These are phyloP conservation scores for Kodamaea neixiangensis DNA, from an alignment of 805 yeast genomes.

Conservation along the genomic window DNA sequence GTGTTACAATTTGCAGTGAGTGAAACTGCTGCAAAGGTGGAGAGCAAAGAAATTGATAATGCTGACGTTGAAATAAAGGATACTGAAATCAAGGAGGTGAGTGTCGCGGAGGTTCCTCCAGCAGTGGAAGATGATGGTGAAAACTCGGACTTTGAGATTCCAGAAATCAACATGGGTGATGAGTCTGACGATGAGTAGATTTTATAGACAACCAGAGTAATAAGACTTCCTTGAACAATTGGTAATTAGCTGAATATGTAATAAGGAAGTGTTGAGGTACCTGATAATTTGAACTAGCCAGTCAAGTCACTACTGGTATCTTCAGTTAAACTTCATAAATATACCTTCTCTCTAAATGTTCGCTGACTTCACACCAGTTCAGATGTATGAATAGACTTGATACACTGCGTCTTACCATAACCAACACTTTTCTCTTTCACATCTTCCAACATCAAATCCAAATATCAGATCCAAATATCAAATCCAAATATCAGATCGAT, in stretches of 20 bases:
- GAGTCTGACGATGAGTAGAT: conserved; percentile 42
- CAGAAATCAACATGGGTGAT: conserved; percentile 44
- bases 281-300: too few species aligned
- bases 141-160: conserved; percentile 54
- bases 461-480: too few species aligned
- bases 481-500: not conserved
- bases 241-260: too few species aligned
- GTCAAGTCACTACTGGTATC: too few species aligned
- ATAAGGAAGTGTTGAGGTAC: too few species aligned
- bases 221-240: not conserved
- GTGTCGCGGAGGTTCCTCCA: not conserved
- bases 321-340: too few species aligned
- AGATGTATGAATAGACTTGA: too few species aligned
- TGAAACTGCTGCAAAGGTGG: conserved; percentile 7
- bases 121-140: conserved; percentile 23
- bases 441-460: too few species aligned
- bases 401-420: too few species aligned
- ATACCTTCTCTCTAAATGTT: too few species aligned
- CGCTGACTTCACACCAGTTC: too few species aligned
- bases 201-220: not conserved
- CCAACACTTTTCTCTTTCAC: too few species aligned
- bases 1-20: not conserved
- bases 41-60: not conserved
- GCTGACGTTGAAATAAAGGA: not conserved
- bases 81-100: not conserved